phyloP scores from a whole-genome alignment of 148 eudicot genomes.

The Mesembryanthemum crystallinum region DNA sequence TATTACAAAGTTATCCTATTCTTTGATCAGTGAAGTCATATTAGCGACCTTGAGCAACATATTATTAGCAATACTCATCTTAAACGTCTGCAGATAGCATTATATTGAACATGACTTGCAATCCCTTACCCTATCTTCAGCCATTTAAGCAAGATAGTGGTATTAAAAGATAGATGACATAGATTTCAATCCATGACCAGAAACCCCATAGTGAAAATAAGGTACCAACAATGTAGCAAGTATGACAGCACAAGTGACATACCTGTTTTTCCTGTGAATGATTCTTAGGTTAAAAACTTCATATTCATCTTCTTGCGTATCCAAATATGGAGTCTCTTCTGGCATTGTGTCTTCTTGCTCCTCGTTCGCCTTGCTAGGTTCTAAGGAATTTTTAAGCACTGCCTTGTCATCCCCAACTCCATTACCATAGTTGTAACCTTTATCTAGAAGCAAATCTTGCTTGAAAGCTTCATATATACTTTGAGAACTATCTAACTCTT shows the following conservation, averaged over 20 bases:
- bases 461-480: conserved; percentile 26
- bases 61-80: neutral
- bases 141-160: neutral
- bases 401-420: conserved; percentile 30
- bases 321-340: conserved; percentile 47
- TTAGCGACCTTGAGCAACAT: conserved; percentile 6
- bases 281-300: conserved; percentile 82
- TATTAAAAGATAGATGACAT: neutral
- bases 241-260: conserved; percentile 7
- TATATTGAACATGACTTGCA: neutral
- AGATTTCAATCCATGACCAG: neutral
- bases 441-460: conserved; percentile 32
- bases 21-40: neutral
- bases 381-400: conserved; percentile 26
- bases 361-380: conserved; percentile 33
- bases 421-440: conserved; percentile 20
- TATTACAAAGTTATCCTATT: neutral
- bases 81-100: neutral
- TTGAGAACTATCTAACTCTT: conserved; percentile 21
- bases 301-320: conserved; percentile 58
- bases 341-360: conserved; percentile 42
- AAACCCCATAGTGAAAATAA: neutral
- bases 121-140: neutral
- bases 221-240: neutral
- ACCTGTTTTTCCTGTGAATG: conserved; percentile 96